Conservation (phyloP, 345 rosid genomes). For the Ailanthus altissimus region DNA sequence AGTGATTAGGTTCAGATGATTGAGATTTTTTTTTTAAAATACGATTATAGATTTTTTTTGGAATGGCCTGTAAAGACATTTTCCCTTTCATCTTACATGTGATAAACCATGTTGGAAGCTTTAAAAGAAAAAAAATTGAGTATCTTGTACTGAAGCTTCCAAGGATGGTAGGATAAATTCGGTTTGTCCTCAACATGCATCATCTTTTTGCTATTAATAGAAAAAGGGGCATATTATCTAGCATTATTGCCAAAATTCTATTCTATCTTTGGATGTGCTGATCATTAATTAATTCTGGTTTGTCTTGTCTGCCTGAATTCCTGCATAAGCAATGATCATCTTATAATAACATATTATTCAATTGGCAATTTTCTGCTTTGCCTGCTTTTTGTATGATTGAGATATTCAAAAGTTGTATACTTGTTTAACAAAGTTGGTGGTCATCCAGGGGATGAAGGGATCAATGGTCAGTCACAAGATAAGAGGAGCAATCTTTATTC, state of each 20-base stretch:
- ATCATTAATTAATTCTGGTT: neutral
- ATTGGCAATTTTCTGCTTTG: neutral
- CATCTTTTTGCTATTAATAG: neutral
- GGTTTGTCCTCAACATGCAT: too few relatives aligned
- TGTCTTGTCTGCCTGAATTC: neutral
- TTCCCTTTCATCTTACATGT: too few relatives aligned
- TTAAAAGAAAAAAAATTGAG: too few relatives aligned
- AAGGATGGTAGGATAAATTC: too few relatives aligned
- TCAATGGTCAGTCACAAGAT: conserved; percentile 33
- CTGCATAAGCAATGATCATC: neutral
- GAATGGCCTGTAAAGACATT: too few relatives aligned
- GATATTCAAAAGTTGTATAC: neutral
- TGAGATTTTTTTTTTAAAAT: too few relatives aligned
- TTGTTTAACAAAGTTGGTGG: conserved; percentile 23
- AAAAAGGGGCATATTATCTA: neutral
- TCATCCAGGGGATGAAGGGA: conserved; percentile 39
- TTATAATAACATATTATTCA: neutral
- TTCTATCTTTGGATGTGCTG: neutral
- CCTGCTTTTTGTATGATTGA: neutral
- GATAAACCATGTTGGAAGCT: too few relatives aligned
- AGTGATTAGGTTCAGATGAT: too few relatives aligned
- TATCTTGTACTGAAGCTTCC: too few relatives aligned
- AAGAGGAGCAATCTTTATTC: conserved; percentile 38
- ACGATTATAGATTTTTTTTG: too few relatives aligned
- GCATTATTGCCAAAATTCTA: neutral